phyloP scores from a whole-genome alignment of 352 stramenopile species.

The Pythium phragmiticola region DNA sequence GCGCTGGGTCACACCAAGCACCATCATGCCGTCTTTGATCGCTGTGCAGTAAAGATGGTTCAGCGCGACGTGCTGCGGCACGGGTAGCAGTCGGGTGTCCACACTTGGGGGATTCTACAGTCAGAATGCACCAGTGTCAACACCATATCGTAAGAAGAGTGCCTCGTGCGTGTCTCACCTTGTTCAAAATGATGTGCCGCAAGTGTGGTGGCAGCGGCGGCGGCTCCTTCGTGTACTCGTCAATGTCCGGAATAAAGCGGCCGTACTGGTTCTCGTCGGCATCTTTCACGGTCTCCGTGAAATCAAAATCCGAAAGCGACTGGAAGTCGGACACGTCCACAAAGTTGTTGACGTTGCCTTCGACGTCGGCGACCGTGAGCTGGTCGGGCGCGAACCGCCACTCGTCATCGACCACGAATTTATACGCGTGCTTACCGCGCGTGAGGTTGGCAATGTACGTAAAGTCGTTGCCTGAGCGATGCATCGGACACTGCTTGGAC shows the following conservation, averaged over 20 bases:
- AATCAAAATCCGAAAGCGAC: conserved; percentile 61
- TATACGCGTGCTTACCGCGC: conserved; percentile 98
- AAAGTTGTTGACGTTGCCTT: conserved; percentile 99
- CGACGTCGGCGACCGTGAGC: conserved; percentile 97
- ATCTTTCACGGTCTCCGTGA: conserved; percentile 54
- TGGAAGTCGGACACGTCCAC: conserved; percentile 99
- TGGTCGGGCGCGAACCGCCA: conserved; percentile 95
- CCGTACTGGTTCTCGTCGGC: conserved; percentile 92
- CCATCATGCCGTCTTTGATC: conserved; percentile 99
- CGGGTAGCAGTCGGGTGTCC: conserved; percentile 93
- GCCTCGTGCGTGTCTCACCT: conserved; percentile 46
- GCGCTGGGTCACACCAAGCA: conserved; percentile 97
- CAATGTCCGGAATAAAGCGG: conserved; percentile 96
- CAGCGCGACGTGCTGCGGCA: conserved; percentile 98
- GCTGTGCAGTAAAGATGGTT: conserved; percentile 99
- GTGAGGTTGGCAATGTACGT: conserved; percentile 99
- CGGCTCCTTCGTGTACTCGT: conserved; percentile 99
- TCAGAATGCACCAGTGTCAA: conserved; percentile 6
- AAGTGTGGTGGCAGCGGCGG: conserved; percentile 97
- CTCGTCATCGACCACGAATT: conserved; percentile 99
- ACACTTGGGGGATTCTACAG: conserved; percentile 88
- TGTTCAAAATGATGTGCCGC: conserved; percentile 99
- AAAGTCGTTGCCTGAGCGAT: conserved; percentile 99
- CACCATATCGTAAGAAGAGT: neutral
- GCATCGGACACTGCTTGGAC: conserved; percentile 99